Percentiles rank a stretch among this genome's conserved stretches.
Evolutionary conservation across 2,329 filamentous ascomycete genomes (phyloP).

Genomic region (Aspergillus melleus): DNA sequence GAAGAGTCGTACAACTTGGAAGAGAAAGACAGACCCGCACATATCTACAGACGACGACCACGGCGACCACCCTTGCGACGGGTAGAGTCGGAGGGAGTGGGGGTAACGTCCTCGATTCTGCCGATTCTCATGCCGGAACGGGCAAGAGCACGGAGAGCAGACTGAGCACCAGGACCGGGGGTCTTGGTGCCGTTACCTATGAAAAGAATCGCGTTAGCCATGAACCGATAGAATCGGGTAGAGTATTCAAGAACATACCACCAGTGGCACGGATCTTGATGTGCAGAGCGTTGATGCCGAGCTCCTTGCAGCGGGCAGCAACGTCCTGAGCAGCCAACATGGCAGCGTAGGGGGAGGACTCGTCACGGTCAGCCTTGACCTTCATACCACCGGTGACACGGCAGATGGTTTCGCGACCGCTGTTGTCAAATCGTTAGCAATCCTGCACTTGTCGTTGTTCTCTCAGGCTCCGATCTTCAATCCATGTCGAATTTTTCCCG

Average conservation of each 20-base stretch:
- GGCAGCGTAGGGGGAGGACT: slow-evolving; percentile 99
- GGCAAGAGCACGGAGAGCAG: slow-evolving; percentile 95
- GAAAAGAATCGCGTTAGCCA: background rate
- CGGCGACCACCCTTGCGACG: slow-evolving; percentile 99
- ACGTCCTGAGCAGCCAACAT: slow-evolving; percentile 99
- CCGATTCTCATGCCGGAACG: slow-evolving; percentile 99
- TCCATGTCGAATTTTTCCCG: slow-evolving; percentile 10
- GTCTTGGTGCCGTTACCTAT: slow-evolving; percentile 99
- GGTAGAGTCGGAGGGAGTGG: slow-evolving; percentile 98
- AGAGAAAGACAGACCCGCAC: slow-evolving; percentile 33
- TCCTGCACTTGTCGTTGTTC: background rate
- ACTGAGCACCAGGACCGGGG: slow-evolving; percentile 97
- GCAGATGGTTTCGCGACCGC: slow-evolving; percentile 99
- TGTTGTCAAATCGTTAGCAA: slow-evolving; percentile 44
- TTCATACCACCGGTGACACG: slow-evolving; percentile 99
- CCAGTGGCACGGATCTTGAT: slow-evolving; percentile 99
- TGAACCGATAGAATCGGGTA: background rate
- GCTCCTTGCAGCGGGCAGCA: slow-evolving; percentile 83
- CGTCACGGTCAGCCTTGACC: slow-evolving; percentile 99
- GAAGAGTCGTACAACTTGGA: slow-evolving; percentile 25
- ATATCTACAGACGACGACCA: slow-evolving; percentile 97
- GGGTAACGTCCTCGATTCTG: slow-evolving; percentile 99
- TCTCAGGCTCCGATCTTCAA: background rate
- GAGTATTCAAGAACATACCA: slow-evolving; percentile 58
- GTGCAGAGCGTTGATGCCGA: slow-evolving; percentile 93